Evolutionary conservation across 75 land plant species (phyloP).

Genomic region (Cryptomeria japonica): DNA sequence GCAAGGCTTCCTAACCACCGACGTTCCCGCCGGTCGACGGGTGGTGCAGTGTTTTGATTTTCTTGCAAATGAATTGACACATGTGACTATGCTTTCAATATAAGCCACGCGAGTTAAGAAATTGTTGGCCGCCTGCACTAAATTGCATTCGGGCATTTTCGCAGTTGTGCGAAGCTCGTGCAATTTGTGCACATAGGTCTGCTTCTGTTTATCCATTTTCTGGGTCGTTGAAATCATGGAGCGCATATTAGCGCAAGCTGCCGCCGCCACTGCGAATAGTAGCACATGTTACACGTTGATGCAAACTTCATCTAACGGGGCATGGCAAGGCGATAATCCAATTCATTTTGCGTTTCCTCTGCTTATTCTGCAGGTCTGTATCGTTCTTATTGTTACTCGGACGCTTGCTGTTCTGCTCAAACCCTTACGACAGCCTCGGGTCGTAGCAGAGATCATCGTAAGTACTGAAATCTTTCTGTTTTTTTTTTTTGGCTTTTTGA

Average conservation of each 20-base stretch:
- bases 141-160: too few relatives aligned
- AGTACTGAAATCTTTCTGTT: background rate
- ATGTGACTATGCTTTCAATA: background rate
- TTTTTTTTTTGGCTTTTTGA: too few relatives aligned
- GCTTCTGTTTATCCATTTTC: background rate
- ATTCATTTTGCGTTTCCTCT: constrained; percentile 49
- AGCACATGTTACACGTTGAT: background rate
- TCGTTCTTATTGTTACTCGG: constrained; percentile 41
- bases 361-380: constrained; percentile 43
- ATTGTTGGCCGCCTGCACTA: background rate
- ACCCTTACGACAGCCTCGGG: constrained; percentile 9
- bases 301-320: constrained; percentile 40
- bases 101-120: background rate
- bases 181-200: background rate
- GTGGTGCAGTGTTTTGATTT: background rate
- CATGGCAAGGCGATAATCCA: constrained; percentile 60
- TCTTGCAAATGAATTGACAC: background rate
- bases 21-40: background rate
- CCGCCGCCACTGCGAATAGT: background rate
- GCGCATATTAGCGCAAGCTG: background rate
- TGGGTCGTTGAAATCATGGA: background rate
- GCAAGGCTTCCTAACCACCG: background rate
- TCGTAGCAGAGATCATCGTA: constrained; percentile 63
- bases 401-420: constrained; percentile 45
- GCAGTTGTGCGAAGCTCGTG: background rate